Conservation (phyloP, 2,329 filamentous ascomycete species). For the Hypoxylon sp. region DNA sequence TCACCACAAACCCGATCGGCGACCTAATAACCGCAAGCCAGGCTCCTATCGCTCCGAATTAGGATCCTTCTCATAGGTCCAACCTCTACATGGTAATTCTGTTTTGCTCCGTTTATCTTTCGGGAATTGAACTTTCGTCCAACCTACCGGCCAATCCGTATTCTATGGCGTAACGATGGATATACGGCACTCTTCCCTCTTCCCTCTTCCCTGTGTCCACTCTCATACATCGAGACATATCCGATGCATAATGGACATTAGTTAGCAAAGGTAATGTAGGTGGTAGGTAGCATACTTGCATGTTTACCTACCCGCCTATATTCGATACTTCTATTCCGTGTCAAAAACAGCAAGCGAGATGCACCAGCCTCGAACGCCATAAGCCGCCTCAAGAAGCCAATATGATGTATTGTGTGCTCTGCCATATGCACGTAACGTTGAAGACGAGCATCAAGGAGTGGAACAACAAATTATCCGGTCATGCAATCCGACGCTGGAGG, state of each 20-base stretch:
- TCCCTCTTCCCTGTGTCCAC: slow-evolving; percentile 6
- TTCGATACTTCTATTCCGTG: no score
- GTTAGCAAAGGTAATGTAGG: no score
- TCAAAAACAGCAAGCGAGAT: slow-evolving; percentile 9
- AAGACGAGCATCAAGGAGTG: no score
- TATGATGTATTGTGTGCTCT: slow-evolving; percentile 2
- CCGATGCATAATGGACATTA: slow-evolving; percentile 4
- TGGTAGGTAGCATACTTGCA: no score
- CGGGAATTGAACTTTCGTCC: slow-evolving; percentile 3
- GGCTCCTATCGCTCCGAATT: slow-evolving; percentile 11
- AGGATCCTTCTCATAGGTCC: slow-evolving; percentile 1
- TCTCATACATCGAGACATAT: background rate
- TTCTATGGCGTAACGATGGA: background rate
- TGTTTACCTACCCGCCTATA: no score
- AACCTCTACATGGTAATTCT: no score
- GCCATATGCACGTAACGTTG: slow-evolving; percentile 1
- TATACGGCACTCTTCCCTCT: slow-evolving; percentile 2
- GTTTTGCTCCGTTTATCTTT: slow-evolving; percentile 3
- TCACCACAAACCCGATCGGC: slow-evolving; percentile 33
- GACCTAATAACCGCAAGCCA: slow-evolving; percentile 32
- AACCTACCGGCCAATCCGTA: slow-evolving; percentile 26
- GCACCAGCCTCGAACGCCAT: slow-evolving; percentile 15
- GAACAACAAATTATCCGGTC: slow-evolving; percentile 34
- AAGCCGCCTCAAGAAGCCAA: slow-evolving; percentile 11
- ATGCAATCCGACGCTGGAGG: slow-evolving; percentile 24